These are phyloP conservation scores for Salvia splendens DNA, from an alignment of 257 asterid species.

Conservation along the genomic window DNA sequence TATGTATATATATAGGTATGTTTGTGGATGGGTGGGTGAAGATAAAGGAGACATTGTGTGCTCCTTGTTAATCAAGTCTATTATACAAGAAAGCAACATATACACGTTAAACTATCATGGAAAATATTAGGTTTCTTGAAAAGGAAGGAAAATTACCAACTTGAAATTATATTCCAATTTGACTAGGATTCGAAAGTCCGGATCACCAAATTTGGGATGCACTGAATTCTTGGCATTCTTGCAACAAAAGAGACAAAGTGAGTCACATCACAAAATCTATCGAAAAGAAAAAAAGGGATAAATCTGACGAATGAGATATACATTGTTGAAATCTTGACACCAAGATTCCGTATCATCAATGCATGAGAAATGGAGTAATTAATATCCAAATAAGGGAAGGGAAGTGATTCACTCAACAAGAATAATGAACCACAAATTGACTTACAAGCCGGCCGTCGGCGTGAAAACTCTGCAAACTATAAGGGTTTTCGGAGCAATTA, in stretches of 20 bases:
- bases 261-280: background rate
- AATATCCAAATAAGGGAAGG: background rate
- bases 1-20: background rate
- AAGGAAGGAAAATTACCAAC: constrained; percentile 18
- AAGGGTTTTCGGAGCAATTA: background rate
- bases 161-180: constrained; percentile 4
- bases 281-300: background rate
- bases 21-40: background rate
- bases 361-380: background rate
- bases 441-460: constrained; percentile 20
- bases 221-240: background rate
- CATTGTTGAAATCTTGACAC: constrained; percentile 8
- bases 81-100: constrained; percentile 30
- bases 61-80: constrained; percentile 33
- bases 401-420: background rate
- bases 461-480: constrained; percentile 3
- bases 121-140: constrained; percentile 35
- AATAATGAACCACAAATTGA: background rate
- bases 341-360: constrained; percentile 12
- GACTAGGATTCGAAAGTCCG: constrained; percentile 17
- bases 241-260: background rate
- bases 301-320: background rate
- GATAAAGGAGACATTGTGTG: constrained; percentile 5
- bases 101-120: constrained; percentile 10
- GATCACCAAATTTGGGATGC: constrained; percentile 15